phyloP scores from a whole-genome alignment of 1,284 basidiomycete genomes.

The Cryptococcus sp. region DNA sequence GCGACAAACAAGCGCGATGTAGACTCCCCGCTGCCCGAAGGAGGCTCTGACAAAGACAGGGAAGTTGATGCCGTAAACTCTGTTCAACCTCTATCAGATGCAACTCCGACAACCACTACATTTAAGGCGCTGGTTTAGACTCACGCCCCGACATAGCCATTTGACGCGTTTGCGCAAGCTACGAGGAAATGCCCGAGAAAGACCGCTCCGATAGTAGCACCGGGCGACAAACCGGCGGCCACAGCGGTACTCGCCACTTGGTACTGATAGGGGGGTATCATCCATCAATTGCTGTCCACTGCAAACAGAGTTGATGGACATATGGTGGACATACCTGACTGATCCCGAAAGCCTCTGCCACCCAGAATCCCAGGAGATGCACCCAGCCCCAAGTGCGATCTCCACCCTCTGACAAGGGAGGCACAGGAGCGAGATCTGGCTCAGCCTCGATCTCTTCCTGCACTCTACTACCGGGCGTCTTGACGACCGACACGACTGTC shows the following conservation, averaged over 20 bases:
- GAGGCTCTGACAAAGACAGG: constrained; percentile 14
- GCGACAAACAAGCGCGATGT: constrained; percentile 12
- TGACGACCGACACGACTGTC: constrained; percentile 5
- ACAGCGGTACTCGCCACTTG: constrained; percentile 27
- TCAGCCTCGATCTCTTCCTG: constrained; percentile 14
- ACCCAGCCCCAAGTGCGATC: constrained; percentile 12
- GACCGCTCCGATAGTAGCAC: constrained; percentile 27
- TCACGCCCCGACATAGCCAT: constrained; percentile 19
- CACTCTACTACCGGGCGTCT: constrained; percentile 4
- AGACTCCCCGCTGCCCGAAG: constrained; percentile 22
- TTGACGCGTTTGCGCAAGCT: constrained; percentile 15
- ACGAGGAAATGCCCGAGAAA: constrained; percentile 28
- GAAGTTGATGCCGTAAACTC: constrained; percentile 23
- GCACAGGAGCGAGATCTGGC: constrained; percentile 15
- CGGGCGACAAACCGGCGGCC: constrained; percentile 23
- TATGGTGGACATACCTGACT: background rate
- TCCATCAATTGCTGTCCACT: no score
- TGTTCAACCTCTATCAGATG: background rate
- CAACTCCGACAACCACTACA: no score
- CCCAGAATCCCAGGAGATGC: constrained; percentile 13
- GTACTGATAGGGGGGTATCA: constrained; percentile 17
- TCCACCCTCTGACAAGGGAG: constrained; percentile 15
- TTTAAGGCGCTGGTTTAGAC: background rate
- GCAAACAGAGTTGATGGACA: no score
- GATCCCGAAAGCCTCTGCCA: constrained; percentile 1